phyloP scores from a whole-genome alignment of 2,329 filamentous ascomycete genomes.

The Phialocephala subalpina region DNA sequence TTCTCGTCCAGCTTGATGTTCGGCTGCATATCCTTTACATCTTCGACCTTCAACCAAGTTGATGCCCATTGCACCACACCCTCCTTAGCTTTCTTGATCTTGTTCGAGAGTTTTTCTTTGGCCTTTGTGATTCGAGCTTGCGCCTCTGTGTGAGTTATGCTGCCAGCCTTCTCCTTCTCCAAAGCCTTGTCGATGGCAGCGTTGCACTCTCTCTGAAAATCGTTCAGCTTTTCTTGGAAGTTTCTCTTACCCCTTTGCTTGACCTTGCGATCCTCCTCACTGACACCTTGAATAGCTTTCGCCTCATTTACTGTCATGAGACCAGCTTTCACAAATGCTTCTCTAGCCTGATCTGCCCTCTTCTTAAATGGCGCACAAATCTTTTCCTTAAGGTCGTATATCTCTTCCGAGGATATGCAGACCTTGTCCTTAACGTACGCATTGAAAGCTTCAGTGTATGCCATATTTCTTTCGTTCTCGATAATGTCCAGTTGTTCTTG shows the following conservation, averaged over 20 bases:
- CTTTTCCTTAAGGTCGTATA: not conserved
- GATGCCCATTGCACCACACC: not conserved
- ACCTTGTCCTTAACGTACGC: not conserved
- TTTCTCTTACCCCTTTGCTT: not conserved
- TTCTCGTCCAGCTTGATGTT: not conserved
- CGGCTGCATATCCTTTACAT: not conserved
- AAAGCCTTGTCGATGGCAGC: not conserved
- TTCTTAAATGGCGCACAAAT: not conserved
- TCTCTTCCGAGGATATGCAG: not conserved
- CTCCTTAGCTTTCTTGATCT: not conserved
- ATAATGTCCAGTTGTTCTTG: not conserved
- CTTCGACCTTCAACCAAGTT: not conserved
- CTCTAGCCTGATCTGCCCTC: not conserved
- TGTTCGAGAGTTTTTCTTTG: not conserved
- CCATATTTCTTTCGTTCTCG: not conserved
- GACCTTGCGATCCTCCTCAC: not conserved
- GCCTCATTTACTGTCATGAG: not conserved
- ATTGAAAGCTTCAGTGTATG: not conserved
- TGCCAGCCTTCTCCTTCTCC: not conserved
- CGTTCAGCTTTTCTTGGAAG: not conserved
- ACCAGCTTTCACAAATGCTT: not conserved
- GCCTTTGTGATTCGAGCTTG: not conserved
- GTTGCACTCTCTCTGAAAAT: not conserved
- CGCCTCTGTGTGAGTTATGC: not conserved
- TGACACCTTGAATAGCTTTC: not conserved